Conservation (phyloP, 2,329 filamentous ascomycete species). For the Ophiostoma australiae region DNA sequence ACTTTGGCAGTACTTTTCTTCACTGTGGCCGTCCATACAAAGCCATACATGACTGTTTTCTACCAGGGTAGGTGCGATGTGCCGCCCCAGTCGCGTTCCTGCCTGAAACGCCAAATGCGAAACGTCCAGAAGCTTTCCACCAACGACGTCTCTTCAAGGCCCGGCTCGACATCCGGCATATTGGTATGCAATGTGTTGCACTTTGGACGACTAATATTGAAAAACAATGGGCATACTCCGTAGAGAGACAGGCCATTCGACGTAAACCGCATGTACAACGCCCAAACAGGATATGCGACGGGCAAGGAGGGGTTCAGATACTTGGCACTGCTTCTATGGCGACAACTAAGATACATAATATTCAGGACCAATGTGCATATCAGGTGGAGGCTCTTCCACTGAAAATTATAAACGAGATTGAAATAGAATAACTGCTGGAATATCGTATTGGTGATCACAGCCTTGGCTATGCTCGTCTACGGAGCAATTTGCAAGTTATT, state of each 20-base stretch:
- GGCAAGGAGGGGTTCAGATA: neutral
- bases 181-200: neutral
- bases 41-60: neutral
- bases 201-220: neutral
- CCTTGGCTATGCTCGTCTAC: neutral
- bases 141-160: slow-evolving; percentile 8
- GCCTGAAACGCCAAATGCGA: slow-evolving; percentile 23
- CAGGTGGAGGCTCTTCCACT: slow-evolving; percentile 7
- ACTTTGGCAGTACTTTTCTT: neutral
- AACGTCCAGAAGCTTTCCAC: slow-evolving; percentile 18
- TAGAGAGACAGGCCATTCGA: neutral
- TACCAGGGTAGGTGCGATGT: slow-evolving; percentile 15
- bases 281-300: slow-evolving; percentile 8
- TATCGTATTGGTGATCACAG: neutral
- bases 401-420: slow-evolving; percentile 6
- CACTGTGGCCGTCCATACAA: neutral
- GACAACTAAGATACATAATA: too few relatives aligned
- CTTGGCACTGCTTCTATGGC: neutral
- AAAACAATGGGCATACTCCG: neutral
- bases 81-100: neutral
- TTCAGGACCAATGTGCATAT: neutral
- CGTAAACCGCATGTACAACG: neutral
- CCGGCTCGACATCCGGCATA: slow-evolving; percentile 9
- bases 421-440: neutral
- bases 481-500: neutral